Percentiles rank a stretch among this genome's conserved stretches.
Evolutionary conservation across 1,139 yeast genomes (phyloP).

Genomic region (Waltiozyma sp.): DNA sequence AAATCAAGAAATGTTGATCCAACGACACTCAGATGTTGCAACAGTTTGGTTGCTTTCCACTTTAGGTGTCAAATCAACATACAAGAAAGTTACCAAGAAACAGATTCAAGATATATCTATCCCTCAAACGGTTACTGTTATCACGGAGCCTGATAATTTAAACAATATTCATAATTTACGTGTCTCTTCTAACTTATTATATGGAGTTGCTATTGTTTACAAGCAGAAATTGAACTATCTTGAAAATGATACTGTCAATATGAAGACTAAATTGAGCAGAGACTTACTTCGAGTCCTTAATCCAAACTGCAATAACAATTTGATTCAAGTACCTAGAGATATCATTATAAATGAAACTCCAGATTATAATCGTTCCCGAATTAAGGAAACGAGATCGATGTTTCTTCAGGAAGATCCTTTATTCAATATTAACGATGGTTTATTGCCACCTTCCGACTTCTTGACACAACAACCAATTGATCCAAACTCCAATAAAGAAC

Average conservation of each 20-base stretch:
- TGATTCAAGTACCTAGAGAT: neutral
- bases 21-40: constrained; percentile 19
- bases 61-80: constrained; percentile 28
- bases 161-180: constrained; percentile 28
- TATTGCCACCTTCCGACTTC: constrained; percentile 17
- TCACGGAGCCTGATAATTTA: constrained; percentile 19
- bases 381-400: constrained; percentile 3
- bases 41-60: constrained; percentile 32
- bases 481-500: neutral
- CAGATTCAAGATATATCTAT: constrained; percentile 34
- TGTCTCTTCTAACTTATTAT: constrained; percentile 38
- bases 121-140: constrained; percentile 32
- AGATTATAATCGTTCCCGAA: constrained; percentile 1
- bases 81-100: constrained; percentile 24
- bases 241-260: constrained; percentile 23
- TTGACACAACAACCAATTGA: neutral
- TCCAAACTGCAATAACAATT: neutral
- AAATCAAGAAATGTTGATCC: constrained; percentile 14
- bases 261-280: constrained; percentile 22
- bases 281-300: constrained; percentile 8
- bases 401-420: constrained; percentile 30
- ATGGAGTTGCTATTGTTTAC: constrained; percentile 47
- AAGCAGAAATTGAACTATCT: constrained; percentile 39
- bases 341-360: constrained; percentile 1
- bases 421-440: constrained; percentile 27